Evolutionary conservation across 2,329 filamentous ascomycete genomes (phyloP), one percentile per base, ranked within the genome.

Genomic region (Penicillium sp.): DNA sequence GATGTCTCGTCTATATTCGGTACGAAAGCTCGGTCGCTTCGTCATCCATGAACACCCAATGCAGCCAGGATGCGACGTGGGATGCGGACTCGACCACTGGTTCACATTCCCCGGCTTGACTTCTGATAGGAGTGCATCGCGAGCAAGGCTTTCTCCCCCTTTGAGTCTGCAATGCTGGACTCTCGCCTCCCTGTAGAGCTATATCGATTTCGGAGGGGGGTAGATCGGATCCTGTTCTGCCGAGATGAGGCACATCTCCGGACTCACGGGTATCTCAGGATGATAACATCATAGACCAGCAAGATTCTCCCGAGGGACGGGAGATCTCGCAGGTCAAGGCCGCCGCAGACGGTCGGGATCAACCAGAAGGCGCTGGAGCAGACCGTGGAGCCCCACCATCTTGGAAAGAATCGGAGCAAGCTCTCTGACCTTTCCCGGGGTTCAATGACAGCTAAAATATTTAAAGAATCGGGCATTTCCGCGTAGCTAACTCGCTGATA

Each of bases 321-420:
- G 57, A 71, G 70, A 72, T 70, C 64, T 73, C 70, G 70, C 66
- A 68, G 61, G 52, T 53, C 47, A 58, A 51, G 43, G 51, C 50
- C 48, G 51, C 59, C 53, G 57, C 57, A 62, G 57, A 59, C 54
- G 64, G 60, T 63, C 57, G 60, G 60, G 64, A 63, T 64, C 63
- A 62, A 50, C 63, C 65, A 67, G 63, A 60, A 58, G 62, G 60
- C 58, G 55, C 53, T 58, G 58, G 60, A 56, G 61, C 59, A 64
- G 51, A 54, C 53, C 47, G 53, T 57, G 45, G 45, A 62, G 70
- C 68, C 70, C 70, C 70, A 73, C 70, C 63, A 60, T 63, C 53
- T 70, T 69, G 67, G 69, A 68, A 71, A 71, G 66, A 70, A 64
- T 70, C 70, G 70, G 70, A 70, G 66, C 49, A 53, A 52, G 55